Percentiles rank a stretch among this genome's conserved stretches.
phyloP scores from a whole-genome alignment of 768 basidiomycete genomes.

The Termitomyces sp. region DNA sequence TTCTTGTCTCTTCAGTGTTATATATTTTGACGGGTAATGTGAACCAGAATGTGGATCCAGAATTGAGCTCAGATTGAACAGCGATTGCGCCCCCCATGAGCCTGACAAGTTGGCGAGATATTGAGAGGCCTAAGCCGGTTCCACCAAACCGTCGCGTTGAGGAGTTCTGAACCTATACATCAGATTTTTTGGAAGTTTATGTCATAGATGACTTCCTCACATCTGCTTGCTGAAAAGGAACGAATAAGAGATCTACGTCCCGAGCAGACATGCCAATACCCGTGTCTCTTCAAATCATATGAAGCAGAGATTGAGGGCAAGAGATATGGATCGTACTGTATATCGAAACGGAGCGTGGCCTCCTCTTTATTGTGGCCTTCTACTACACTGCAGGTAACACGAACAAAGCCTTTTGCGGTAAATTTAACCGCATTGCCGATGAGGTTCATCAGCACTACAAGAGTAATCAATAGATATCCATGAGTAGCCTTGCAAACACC shows the following conservation, averaged over 20 bases:
- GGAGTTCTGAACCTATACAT: conserved; percentile 43
- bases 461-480: background rate
- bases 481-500: background rate
- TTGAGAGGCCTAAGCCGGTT: conserved; percentile 73
- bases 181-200: background rate
- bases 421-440: conserved; percentile 80
- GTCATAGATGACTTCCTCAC: conserved; percentile 21
- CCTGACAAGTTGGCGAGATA: conserved; percentile 71
- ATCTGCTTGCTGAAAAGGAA: conserved; percentile 77
- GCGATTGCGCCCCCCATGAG: conserved; percentile 76
- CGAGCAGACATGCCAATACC: conserved; percentile 68
- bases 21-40: conserved; percentile 64
- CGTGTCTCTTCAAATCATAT: conserved; percentile 47
- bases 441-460: conserved; percentile 68
- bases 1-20: conserved; percentile 52
- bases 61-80: conserved; percentile 59
- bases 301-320: background rate
- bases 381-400: conserved; percentile 53
- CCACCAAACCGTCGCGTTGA: conserved; percentile 76
- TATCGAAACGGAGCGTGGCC: conserved; percentile 59
- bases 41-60: conserved; percentile 73
- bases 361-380: conserved; percentile 42
- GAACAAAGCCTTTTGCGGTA: conserved; percentile 60
- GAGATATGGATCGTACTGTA: conserved; percentile 40
- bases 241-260: conserved; percentile 66